These are phyloP conservation scores for Alternaria tenuissima DNA, from an alignment of 2,329 filamentous ascomycete genomes.

Conservation along the genomic window DNA sequence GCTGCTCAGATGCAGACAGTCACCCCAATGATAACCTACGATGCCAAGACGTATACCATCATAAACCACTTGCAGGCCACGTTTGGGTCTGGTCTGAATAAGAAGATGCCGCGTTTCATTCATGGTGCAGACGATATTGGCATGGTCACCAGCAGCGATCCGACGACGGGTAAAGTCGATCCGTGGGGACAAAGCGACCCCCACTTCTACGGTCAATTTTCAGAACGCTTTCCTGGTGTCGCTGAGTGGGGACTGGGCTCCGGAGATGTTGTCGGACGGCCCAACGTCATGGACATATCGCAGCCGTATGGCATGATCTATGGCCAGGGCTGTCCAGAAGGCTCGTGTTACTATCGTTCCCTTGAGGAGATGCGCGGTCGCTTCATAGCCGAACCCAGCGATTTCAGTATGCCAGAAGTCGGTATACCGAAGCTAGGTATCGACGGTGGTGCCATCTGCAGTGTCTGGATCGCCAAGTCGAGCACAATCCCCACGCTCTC, in stretches of 20 bases:
- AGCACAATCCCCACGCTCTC: conserved; percentile 74
- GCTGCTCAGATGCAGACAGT: conserved; percentile 68
- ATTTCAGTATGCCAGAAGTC: conserved; percentile 67
- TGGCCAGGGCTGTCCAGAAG: conserved; percentile 86
- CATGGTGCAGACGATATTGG: conserved; percentile 84
- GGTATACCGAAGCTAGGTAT: conserved; percentile 81
- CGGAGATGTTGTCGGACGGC: conserved; percentile 76
- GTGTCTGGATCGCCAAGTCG: conserved; percentile 91
- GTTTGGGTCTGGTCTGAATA: conserved; percentile 72
- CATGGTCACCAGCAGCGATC: conserved; percentile 82
- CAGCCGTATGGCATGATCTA: conserved; percentile 83
- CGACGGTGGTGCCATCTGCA: conserved; percentile 74
- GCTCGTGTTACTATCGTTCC: conserved; percentile 79
- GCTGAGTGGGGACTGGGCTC: conserved; percentile 79
- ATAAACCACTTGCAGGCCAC: conserved; percentile 82
- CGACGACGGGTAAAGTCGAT: conserved; percentile 76
- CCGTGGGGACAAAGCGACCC: conserved; percentile 83
- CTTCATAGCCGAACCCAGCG: conserved; percentile 71
- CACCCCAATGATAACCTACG: conserved; percentile 82
- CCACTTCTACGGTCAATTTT: conserved; percentile 77
- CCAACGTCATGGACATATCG: conserved; percentile 91
- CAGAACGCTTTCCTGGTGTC: conserved; percentile 77
- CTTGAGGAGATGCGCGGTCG: conserved; percentile 77
- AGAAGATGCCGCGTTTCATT: conserved; percentile 79
- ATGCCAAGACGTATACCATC: conserved; percentile 80